Conservation (phyloP, 768 basidiomycete genomes). For the Sarcodon sp. region DNA sequence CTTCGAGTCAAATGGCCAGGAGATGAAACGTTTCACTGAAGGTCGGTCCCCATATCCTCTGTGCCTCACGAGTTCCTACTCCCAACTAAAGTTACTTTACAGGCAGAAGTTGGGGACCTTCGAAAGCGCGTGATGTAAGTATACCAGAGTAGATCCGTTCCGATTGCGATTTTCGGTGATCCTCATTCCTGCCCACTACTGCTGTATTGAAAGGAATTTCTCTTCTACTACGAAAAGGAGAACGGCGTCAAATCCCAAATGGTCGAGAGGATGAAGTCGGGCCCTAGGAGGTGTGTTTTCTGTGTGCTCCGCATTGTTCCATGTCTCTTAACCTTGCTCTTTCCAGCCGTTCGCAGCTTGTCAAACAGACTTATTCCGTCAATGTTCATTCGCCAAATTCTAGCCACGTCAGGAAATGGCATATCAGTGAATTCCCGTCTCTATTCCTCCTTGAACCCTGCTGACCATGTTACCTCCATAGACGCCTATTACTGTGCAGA, state of each 20-base stretch:
- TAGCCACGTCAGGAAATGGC: slow-evolving; percentile 18
- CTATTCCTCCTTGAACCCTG: neutral
- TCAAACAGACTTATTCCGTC: slow-evolving; percentile 28
- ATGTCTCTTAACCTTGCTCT: neutral
- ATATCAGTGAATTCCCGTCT: slow-evolving; percentile 18
- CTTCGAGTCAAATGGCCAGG: slow-evolving; percentile 19
- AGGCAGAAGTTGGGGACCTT: slow-evolving; percentile 21
- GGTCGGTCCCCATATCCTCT: slow-evolving; percentile 7
- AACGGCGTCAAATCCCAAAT: slow-evolving; percentile 12
- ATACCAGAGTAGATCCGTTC: neutral
- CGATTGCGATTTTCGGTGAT: neutral
- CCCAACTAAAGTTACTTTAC: neutral
- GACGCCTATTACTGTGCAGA: slow-evolving; percentile 72
- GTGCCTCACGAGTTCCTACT: neutral
- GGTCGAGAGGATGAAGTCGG: slow-evolving; percentile 9
- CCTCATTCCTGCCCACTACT: slow-evolving; percentile 1
- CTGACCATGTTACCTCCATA: slow-evolving; percentile 14
- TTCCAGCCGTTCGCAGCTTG: slow-evolving; percentile 10
- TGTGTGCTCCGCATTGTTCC: neutral
- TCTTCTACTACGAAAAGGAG: slow-evolving; percentile 27
- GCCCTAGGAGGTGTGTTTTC: slow-evolving; percentile 11
- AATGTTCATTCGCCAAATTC: slow-evolving; percentile 17
- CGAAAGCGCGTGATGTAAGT: slow-evolving; percentile 17
- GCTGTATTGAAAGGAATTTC: slow-evolving; percentile 17
- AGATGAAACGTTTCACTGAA: slow-evolving; percentile 25